Percentiles rank a stretch among this genome's conserved stretches.
Conservation (phyloP, 1,139 yeast species). For the Yamadazyma conglobata region DNA sequence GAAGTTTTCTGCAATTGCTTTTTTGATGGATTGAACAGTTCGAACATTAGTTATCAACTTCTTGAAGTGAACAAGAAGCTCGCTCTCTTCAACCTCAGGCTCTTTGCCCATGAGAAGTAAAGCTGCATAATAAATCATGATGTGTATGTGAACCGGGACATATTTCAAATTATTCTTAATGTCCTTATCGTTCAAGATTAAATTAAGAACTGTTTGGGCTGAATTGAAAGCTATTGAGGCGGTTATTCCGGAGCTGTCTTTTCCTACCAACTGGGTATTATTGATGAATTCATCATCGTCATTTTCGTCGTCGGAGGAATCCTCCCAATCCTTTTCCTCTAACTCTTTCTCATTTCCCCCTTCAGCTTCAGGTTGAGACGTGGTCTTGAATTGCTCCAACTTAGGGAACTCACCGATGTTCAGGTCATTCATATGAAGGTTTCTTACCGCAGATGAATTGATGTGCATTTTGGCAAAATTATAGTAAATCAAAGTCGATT, state of each 20-base stretch:
- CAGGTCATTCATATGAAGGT: constrained; percentile 34
- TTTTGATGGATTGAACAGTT: constrained; percentile 38
- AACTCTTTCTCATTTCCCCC: constrained; percentile 9
- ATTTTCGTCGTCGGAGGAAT: constrained; percentile 23
- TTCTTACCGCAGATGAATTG: constrained; percentile 54
- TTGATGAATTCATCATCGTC: constrained; percentile 32
- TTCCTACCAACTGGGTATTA: constrained; percentile 35
- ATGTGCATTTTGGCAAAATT: constrained; percentile 76
- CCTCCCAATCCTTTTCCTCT: constrained; percentile 21
- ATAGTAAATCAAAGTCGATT: constrained; percentile 66
- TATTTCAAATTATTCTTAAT: constrained; percentile 55
- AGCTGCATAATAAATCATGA: constrained; percentile 69
- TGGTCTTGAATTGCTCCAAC: constrained; percentile 22
- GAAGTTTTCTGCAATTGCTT: constrained; percentile 39
- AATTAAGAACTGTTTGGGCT: constrained; percentile 58
- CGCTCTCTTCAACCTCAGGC: neutral
- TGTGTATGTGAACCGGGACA: constrained; percentile 69
- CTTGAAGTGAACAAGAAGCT: no score
- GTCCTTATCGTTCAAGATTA: constrained; percentile 59
- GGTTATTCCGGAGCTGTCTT: constrained; percentile 33
- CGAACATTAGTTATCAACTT: constrained; percentile 26
- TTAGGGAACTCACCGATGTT: constrained; percentile 35
- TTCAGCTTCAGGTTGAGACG: constrained; percentile 6
- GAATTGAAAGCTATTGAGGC: constrained; percentile 57
- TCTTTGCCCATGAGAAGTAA: constrained; percentile 49